Evolutionary conservation across 176 grass and related monocot genomes (phyloP), one percentile per base, ranked within the genome.

Genomic region (Alopecurus myosuroides): DNA sequence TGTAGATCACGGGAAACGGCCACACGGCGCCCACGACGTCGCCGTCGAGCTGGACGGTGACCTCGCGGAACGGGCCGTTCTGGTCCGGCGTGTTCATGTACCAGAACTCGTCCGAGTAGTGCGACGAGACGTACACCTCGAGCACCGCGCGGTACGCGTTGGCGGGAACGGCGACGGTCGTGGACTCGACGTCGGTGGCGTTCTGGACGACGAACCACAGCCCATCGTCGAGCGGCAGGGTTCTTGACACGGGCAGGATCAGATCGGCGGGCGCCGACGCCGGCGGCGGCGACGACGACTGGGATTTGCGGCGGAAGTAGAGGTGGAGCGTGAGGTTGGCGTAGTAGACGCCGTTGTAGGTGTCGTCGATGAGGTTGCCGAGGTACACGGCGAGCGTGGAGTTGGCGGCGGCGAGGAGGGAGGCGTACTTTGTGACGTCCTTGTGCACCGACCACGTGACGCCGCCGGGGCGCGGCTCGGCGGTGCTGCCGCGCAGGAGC

Each of bases 1-100:
- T 90, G 80, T 95, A 94, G 90, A 98, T 92, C 49, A 98, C 93
- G 0, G 97, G 91, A 79, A 95, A 98, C 44, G 97, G 97, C 97
- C 97, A 98, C 51, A 98, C 89, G 2, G 93, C 89, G 8, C 93
- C 97, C 1, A 98, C 89, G 55, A 98, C 80, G 37, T 86, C 73
- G 40, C 86, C 91, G 42, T 98, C 97, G 30, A 98, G 78, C 7
- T 14, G 56, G 6, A 92, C 80, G 9, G 78, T 94, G 65, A 99
- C 91, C 88, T 96, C 97, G n/a, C 97, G 92, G 81, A 99, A 99
- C 11, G 97, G 85, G 4, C 97, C 97, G 66, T 96, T 92, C 41
- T 92, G 86, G 26, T 94, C 76, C 10, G 97, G 93, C 45, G 89
- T 92, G 86, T 96, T 99, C 81, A 91, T 89, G 86, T 99, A 99